Percentiles rank a stretch among this genome's conserved stretches.
phyloP scores from a whole-genome alignment of 495 filamentous ascomycete species.

The Penicillium arizonense region DNA sequence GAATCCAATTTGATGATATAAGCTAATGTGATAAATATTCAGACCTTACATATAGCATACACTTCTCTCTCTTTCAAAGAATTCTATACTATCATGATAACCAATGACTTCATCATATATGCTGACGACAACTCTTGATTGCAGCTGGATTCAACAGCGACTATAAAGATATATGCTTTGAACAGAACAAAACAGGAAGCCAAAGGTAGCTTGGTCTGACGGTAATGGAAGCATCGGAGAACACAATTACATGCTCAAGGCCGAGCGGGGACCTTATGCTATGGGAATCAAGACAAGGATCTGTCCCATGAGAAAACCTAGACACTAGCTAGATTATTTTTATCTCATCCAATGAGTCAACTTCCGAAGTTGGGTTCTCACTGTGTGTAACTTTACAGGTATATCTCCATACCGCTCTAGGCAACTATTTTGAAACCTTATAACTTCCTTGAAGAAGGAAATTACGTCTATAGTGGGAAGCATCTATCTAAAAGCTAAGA shows the following conservation, averaged over 20 bases:
- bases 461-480: background rate
- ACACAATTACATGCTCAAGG: conserved; percentile 12
- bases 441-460: background rate
- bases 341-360: conserved; percentile 15
- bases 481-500: background rate
- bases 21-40: too few relatives aligned
- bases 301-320: background rate
- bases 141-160: background rate
- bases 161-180: background rate
- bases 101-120: background rate
- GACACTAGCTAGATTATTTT: conserved; percentile 1
- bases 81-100: too few relatives aligned
- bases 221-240: conserved; percentile 11
- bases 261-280: background rate
- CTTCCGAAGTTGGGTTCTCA: conserved; percentile 12
- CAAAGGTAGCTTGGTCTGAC: background rate
- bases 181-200: background rate
- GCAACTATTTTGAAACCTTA: background rate
- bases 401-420: background rate
- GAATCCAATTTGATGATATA: too few relatives aligned
- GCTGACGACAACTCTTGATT: conserved; percentile 3
- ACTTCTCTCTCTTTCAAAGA: too few relatives aligned
- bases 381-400: conserved; percentile 3
- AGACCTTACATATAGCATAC: too few relatives aligned
- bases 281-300: conserved; percentile 7